These are phyloP conservation scores for Aspergillus terreus DNA, from an alignment of 2,329 filamentous ascomycete species.

Conservation along the genomic window DNA sequence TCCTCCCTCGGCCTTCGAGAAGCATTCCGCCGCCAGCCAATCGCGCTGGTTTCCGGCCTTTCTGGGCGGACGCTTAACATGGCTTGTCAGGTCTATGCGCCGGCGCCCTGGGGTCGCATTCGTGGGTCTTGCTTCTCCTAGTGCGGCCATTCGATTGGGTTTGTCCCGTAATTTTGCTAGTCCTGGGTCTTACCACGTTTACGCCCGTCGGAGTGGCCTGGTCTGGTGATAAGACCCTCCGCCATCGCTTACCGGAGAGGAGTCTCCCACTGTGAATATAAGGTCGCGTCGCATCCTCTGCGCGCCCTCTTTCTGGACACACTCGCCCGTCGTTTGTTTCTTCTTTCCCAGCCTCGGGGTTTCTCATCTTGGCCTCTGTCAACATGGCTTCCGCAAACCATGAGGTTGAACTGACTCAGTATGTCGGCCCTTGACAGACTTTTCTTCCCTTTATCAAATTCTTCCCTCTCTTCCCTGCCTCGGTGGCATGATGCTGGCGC, in stretches of 20 bases:
- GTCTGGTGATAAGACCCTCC: conserved; percentile 71
- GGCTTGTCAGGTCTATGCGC: conserved; percentile 15
- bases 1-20: conserved; percentile 10
- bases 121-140: conserved; percentile 13
- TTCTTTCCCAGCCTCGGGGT: conserved; percentile 1
- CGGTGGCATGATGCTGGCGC: background rate
- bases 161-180: conserved; percentile 15
- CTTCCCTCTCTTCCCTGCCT: background rate
- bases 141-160: conserved; percentile 5
- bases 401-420: conserved; percentile 27
- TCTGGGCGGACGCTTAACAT: conserved; percentile 19
- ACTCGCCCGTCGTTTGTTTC: conserved; percentile 3
- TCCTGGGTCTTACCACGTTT: conserved; percentile 15
- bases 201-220: conserved; percentile 10
- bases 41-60: background rate
- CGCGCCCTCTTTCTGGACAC: conserved; percentile 9
- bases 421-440: conserved; percentile 8
- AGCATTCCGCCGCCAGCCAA: conserved; percentile 8
- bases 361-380: conserved; percentile 8
- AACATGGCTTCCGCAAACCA: conserved; percentile 25
- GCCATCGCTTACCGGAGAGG: conserved; percentile 55
- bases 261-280: conserved; percentile 23
- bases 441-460: background rate
- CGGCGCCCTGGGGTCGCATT: conserved; percentile 26
- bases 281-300: conserved; percentile 16